These are phyloP conservation scores for Penicillium salamii DNA, from an alignment of 495 filamentous ascomycete species.

Conservation along the genomic window DNA sequence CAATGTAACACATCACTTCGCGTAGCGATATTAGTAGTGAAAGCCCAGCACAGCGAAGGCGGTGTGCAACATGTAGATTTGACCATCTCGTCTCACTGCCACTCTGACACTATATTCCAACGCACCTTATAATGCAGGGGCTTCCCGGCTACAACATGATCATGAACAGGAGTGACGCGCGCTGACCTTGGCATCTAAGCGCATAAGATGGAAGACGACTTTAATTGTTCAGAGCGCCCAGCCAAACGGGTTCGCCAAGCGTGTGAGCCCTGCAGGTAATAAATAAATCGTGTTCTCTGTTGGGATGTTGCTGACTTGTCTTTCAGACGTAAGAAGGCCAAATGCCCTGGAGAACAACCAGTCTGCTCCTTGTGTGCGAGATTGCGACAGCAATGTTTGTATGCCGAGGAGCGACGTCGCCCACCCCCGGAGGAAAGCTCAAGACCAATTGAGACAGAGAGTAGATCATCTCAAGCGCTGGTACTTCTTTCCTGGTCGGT, in stretches of 20 bases:
- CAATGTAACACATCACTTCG: too few species aligned
- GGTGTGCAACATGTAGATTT: too few species aligned
- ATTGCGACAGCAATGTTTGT: constrained; percentile 40
- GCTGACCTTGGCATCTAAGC: not conserved
- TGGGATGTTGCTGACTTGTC: constrained; percentile 6
- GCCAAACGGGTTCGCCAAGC: constrained; percentile 45
- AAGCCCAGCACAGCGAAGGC: too few species aligned
- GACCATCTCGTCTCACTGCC: too few species aligned
- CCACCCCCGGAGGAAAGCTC: constrained; percentile 9
- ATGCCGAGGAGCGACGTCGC: constrained; percentile 38
- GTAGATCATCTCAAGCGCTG: constrained; percentile 18
- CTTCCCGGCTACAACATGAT: too few species aligned
- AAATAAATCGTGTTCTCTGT: not conserved
- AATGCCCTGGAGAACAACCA: constrained; percentile 49
- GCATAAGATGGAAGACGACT: constrained; percentile 20
- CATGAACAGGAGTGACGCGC: too few species aligned
- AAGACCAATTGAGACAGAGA: constrained; percentile 6
- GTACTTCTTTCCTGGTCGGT: constrained; percentile 10
- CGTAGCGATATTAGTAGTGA: too few species aligned
- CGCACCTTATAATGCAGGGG: too few species aligned
- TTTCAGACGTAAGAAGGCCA: constrained; percentile 46
- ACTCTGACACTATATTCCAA: too few species aligned
- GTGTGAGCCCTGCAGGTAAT: constrained; percentile 48
- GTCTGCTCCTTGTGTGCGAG: constrained; percentile 45
- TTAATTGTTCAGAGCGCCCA: constrained; percentile 26